A percentile compares a stretch with the other conserved stretches of the same genome.
These are phyloP conservation scores for Sugiyamaella paludigena DNA, from an alignment of 1,139 yeast genomes.

Conservation along the genomic window DNA sequence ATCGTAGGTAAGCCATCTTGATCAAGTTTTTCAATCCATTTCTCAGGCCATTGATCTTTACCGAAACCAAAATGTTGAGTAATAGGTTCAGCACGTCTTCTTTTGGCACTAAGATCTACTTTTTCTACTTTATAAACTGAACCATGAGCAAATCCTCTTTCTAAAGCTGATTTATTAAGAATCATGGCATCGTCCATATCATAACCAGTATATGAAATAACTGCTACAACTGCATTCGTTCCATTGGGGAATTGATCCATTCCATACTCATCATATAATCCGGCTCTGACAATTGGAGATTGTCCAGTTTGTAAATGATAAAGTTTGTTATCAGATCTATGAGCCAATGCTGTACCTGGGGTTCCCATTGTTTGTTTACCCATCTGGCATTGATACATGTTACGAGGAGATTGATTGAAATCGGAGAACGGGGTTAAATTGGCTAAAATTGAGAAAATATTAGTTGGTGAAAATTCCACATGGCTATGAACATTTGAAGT, in stretches of 20 bases:
- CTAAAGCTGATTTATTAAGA: constrained; percentile 93
- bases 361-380: constrained; percentile 99
- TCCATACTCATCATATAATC: constrained; percentile 91
- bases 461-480: constrained; percentile 93
- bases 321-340: constrained; percentile 91
- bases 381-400: constrained; percentile 99
- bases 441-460: constrained; percentile 88
- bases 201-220: constrained; percentile 95
- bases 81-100: constrained; percentile 92
- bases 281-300: constrained; percentile 95
- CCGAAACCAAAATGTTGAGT: constrained; percentile 96
- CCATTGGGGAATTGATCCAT: constrained; percentile 99
- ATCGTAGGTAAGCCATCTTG: constrained; percentile 90
- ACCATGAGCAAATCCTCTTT: constrained; percentile 97
- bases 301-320: constrained; percentile 94
- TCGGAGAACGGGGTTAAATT: constrained; percentile 97
- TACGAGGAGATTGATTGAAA: constrained; percentile 98
- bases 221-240: constrained; percentile 97
- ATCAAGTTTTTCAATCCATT: constrained; percentile 85
- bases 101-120: constrained; percentile 71
- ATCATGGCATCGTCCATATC: constrained; percentile 99
- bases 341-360: constrained; percentile 91
- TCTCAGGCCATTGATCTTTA: constrained; percentile 84
- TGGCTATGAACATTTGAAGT: constrained; percentile 79
- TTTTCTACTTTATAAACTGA: constrained; percentile 93